Evolutionary conservation across 768 basidiomycete genomes (phyloP).

Genomic region (Naganishia kalamii): DNA sequence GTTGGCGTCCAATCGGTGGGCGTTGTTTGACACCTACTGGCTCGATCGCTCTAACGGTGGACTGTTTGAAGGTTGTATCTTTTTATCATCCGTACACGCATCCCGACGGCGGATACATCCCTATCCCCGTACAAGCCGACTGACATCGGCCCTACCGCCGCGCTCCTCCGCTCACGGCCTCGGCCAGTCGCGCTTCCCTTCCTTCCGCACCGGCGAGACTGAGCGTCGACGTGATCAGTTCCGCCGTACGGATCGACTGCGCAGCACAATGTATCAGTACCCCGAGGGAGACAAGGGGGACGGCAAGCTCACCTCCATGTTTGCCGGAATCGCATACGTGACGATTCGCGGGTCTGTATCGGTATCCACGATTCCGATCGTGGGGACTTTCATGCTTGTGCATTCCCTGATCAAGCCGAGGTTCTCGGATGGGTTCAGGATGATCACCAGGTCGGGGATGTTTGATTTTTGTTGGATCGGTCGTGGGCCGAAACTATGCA

Average conservation of each 20-base stretch:
- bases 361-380: constrained; percentile 88
- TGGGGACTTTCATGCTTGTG: constrained; percentile 80
- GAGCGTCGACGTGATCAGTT: constrained; percentile 80
- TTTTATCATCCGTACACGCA: too few relatives aligned
- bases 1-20: too few relatives aligned
- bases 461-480: constrained; percentile 37
- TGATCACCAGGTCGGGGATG: constrained; percentile 77
- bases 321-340: constrained; percentile 98
- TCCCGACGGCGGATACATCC: too few relatives aligned
- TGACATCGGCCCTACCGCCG: too few relatives aligned
- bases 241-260: constrained; percentile 64
- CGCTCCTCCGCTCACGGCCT: too few relatives aligned
- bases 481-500: constrained; percentile 39
- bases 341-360: constrained; percentile 93
- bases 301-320: constrained; percentile 61
- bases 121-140: too few relatives aligned
- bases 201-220: constrained; percentile 69
- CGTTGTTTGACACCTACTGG: too few relatives aligned
- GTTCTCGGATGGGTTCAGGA: constrained; percentile 83
- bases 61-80: too few relatives aligned
- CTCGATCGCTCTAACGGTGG: too few relatives aligned
- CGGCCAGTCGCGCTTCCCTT: constrained; percentile 21
- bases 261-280: not conserved
- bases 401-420: constrained; percentile 79
- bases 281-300: not conserved